Evolutionary conservation across 2,329 filamentous ascomycete species (phyloP).

Genomic region (Colletotrichum tropicale): DNA sequence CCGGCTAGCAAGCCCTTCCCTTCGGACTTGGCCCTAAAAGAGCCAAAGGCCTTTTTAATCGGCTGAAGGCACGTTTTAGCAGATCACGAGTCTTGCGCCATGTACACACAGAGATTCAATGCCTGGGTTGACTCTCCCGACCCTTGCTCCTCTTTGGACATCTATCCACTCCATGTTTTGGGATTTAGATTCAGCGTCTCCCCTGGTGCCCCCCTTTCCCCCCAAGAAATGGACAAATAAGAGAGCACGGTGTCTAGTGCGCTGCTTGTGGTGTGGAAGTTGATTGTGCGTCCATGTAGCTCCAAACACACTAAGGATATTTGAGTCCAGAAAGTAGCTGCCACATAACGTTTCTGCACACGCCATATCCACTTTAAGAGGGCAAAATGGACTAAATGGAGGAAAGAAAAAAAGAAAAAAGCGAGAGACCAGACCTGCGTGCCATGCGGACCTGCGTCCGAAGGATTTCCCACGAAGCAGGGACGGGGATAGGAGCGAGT

Average conservation of each 20-base stretch:
- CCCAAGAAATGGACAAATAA: neutral
- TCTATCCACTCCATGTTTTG: neutral
- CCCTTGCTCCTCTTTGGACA: neutral
- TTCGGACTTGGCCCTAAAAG: neutral
- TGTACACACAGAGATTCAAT: neutral
- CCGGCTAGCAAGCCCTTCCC: neutral
- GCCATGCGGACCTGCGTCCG: neutral
- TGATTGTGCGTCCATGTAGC: neutral
- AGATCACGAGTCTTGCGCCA: neutral
- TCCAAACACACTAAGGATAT: neutral
- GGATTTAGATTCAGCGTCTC: neutral
- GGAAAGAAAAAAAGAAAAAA: neutral
- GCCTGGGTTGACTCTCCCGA: neutral
- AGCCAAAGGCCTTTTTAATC: neutral
- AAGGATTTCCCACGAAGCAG: neutral
- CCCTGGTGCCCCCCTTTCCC: neutral
- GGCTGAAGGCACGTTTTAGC: neutral
- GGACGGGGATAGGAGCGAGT: neutral
- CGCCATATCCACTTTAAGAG: neutral
- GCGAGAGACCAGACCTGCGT: neutral
- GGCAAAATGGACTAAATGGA: neutral
- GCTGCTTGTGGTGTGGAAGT: neutral
- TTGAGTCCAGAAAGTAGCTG: neutral
- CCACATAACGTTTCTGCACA: neutral
- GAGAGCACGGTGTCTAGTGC: neutral